phyloP scores from a whole-genome alignment of 2,329 filamentous ascomycete genomes.

The Ascochyta viciae-villosae region DNA sequence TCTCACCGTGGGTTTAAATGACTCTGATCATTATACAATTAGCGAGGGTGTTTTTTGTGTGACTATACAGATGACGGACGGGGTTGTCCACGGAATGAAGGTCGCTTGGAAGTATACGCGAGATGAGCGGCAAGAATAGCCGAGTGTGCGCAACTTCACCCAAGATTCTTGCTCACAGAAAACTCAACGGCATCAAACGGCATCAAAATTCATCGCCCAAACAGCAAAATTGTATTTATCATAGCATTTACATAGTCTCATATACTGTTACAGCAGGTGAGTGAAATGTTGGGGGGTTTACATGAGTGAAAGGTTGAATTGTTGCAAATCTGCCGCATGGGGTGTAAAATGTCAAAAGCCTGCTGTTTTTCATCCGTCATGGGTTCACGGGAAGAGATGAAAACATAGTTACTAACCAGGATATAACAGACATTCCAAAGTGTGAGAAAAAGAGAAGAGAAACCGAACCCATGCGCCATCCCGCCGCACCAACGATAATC shows the following conservation, averaged over 20 bases:
- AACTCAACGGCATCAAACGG: background rate
- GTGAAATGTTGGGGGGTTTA: too few relatives aligned
- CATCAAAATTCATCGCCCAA: background rate
- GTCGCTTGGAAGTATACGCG: slow-evolving; percentile 2
- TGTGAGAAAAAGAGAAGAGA: background rate
- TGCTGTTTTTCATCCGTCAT: too few relatives aligned
- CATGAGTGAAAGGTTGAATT: too few relatives aligned
- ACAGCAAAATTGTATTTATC: background rate
- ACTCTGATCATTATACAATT: too few relatives aligned
- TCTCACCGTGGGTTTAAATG: too few relatives aligned
- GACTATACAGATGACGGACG: background rate
- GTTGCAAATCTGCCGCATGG: too few relatives aligned
- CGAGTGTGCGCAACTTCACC: background rate
- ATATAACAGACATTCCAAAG: too few relatives aligned
- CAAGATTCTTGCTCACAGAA: background rate
- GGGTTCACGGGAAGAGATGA: too few relatives aligned
- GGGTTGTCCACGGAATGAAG: background rate
- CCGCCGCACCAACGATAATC: slow-evolving; percentile 43
- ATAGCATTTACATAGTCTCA: too few relatives aligned
- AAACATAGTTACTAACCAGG: too few relatives aligned
- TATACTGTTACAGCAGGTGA: too few relatives aligned
- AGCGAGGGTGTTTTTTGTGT: background rate
- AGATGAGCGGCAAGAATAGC: slow-evolving; percentile 7
- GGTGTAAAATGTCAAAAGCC: too few relatives aligned
- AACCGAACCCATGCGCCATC: slow-evolving; percentile 40